phyloP scores from a whole-genome alignment of 768 basidiomycete species.

The Lenzites betulinus region DNA sequence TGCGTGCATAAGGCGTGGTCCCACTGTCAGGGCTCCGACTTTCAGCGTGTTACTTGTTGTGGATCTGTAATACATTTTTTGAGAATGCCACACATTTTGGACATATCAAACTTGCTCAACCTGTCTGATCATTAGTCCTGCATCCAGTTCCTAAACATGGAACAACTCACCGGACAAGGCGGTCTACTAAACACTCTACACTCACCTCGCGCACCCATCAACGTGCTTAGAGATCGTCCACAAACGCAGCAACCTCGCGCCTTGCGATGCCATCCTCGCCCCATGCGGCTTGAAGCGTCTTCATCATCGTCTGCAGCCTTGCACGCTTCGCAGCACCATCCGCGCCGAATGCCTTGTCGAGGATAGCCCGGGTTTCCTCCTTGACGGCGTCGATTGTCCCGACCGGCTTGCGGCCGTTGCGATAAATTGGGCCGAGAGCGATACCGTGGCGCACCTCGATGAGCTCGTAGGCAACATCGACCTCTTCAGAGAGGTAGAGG shows the following conservation, averaged over 20 bases:
- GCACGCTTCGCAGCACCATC: conserved; percentile 31
- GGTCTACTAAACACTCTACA: too few species aligned
- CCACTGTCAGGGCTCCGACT: too few species aligned
- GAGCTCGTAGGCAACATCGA: conserved; percentile 31
- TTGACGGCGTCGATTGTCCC: conserved; percentile 29
- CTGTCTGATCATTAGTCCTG: too few species aligned
- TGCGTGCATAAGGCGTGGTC: too few species aligned
- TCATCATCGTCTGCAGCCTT: conserved; percentile 20
- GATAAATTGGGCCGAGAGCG: conserved; percentile 1
- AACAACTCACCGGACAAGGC: too few species aligned
- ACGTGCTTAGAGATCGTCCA: background rate
- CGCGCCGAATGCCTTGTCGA: conserved; percentile 25
- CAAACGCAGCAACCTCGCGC: conserved; percentile 8
- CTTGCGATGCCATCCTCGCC: conserved; percentile 7
- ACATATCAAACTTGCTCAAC: too few species aligned
- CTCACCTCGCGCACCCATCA: too few species aligned
- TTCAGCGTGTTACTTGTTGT: too few species aligned
- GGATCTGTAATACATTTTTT: too few species aligned
- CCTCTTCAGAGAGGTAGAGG: conserved; percentile 22
- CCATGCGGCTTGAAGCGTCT: conserved; percentile 13
- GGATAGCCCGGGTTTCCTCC: conserved; percentile 22
- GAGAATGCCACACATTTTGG: too few species aligned
- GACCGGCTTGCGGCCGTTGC: conserved; percentile 21
- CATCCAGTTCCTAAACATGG: too few species aligned
- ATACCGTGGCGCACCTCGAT: conserved; percentile 26